phyloP scores from a whole-genome alignment of 2,329 filamentous ascomycete species.

The Coniella vitis region DNA sequence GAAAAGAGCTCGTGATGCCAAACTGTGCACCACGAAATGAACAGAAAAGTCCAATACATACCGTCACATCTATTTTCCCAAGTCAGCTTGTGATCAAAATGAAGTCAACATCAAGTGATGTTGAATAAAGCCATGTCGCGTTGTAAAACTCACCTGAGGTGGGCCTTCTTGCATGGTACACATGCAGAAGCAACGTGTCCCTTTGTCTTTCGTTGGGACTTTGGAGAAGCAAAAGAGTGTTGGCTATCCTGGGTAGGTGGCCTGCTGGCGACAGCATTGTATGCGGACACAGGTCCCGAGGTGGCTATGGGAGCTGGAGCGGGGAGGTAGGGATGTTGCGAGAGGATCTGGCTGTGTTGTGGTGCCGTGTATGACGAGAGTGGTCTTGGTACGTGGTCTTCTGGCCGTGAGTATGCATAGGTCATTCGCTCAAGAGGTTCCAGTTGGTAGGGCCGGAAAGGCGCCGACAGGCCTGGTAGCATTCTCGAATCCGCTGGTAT shows the following conservation, averaged over 20 bases:
- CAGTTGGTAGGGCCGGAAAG: conserved; percentile 30
- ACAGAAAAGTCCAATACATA: conserved; percentile 37
- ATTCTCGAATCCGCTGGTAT: conserved; percentile 31
- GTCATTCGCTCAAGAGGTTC: conserved; percentile 33
- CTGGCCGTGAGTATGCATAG: conserved; percentile 33
- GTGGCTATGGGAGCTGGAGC: conserved; percentile 22
- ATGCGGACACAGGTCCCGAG: conserved; percentile 28
- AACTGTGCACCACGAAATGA: conserved; percentile 13
- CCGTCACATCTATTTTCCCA: conserved; percentile 50
- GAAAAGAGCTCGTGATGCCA: not conserved
- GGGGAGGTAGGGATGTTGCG: conserved; percentile 25
- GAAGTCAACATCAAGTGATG: not conserved
- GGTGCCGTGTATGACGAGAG: conserved; percentile 26
- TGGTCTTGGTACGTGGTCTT: conserved; percentile 28
- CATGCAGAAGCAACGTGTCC: conserved; percentile 80
- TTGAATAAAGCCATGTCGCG: not conserved
- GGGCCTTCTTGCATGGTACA: conserved; percentile 78
- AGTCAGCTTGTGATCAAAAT: conserved; percentile 20
- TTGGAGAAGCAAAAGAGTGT: conserved; percentile 45
- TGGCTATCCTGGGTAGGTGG: conserved; percentile 36
- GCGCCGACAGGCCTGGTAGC: conserved; percentile 24
- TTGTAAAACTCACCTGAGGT: conserved; percentile 52
- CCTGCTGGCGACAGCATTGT: conserved; percentile 24
- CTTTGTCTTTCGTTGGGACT: conserved; percentile 62
- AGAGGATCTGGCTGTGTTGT: conserved; percentile 26